phyloP scores from a whole-genome alignment of 2,329 filamentous ascomycete genomes.

The Ophiostoma ips region DNA sequence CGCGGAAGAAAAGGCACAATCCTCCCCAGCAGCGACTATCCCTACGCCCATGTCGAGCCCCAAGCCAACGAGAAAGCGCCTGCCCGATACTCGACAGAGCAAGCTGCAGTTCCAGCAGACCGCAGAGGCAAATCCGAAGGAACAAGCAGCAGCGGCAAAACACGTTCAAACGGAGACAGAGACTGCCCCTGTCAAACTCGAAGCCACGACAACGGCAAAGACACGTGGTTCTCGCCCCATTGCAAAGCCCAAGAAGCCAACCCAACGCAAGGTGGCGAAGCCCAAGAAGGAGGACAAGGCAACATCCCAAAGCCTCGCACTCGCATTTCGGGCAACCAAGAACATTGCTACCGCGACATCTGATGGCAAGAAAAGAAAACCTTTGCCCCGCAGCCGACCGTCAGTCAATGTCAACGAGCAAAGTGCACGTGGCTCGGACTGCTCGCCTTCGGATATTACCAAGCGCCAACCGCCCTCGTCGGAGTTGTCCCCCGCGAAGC shows the following conservation, averaged over 20 bases:
- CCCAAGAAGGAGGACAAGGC: slow-evolving; percentile 19
- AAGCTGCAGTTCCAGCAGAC: slow-evolving; percentile 30
- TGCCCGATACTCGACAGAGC: slow-evolving; percentile 35
- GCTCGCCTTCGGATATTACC: neutral
- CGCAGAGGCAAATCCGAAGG: neutral
- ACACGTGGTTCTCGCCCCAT: neutral
- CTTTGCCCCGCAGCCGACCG: neutral
- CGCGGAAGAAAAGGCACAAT: neutral
- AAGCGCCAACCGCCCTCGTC: neutral
- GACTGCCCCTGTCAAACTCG: slow-evolving; percentile 5
- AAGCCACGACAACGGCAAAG: slow-evolving; percentile 1
- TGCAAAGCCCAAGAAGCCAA: slow-evolving; percentile 18
- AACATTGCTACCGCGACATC: slow-evolving; percentile 16
- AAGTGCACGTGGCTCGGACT: neutral
- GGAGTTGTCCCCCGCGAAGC: neutral
- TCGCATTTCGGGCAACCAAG: slow-evolving; percentile 32
- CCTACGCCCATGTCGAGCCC: slow-evolving; percentile 46
- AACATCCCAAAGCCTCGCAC: slow-evolving; percentile 18
- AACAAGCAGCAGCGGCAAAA: neutral
- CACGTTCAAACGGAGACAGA: neutral
- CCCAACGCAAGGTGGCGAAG: slow-evolving; percentile 23
- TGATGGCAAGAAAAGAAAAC: slow-evolving; percentile 6
- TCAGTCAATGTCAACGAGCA: neutral
- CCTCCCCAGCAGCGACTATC: slow-evolving; percentile 31
- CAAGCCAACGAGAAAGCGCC: slow-evolving; percentile 25